Base-by-base conservation (phyloP, 2,329 filamentous ascomycete species). In the Botrytis squamosa region DNA sequence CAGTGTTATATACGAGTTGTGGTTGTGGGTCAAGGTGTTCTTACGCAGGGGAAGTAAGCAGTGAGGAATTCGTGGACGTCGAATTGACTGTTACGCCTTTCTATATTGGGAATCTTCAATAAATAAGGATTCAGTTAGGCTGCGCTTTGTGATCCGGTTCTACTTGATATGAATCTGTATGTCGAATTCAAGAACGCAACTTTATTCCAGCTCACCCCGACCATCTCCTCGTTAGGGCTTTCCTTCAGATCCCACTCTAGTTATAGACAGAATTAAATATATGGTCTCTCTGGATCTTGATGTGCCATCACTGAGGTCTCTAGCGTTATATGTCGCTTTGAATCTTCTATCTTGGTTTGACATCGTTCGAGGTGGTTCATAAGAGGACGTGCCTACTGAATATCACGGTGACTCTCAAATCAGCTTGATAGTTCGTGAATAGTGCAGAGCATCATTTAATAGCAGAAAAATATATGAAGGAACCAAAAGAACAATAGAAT, bases 391-490 rank as follows among this genome's bases (percentile, higher is more conserved):
- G 18, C 6, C 16, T 65, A 29, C 9, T 10, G 8, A 14, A 2
- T 46, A 2, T 65, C 40, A 65, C n/a, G 25, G 2, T 22, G 2
- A 46, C 18, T 64, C 4, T 22, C 3, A 10, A 7, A 16, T 46
- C 1, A 65, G 40, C 10, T 22, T 33, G 10, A 33, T 33, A 29
- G 20, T 8, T 33, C 4, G 20, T 33, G 1, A 46, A 10, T 6
- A 22, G 29, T 29, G 8, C 14, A 12, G 0, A 22, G 2, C 2
- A 4, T 33, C 0, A 1, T 5, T 44, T 4, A 8, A 20, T 25
- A 22, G 4, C 1, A 22, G 8, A 14, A 20, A 14, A 3, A 12
- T 22, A 46, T 8, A 6, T 12, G 0, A 14, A 2, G 3, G 29
- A 29, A 8, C 4, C 8, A 29, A n/a, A n/a, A 14, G 1, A 42